These are phyloP conservation scores for Tetrahymena borealis DNA, from an alignment of 73 alveolate species.

Conservation along the genomic window DNA sequence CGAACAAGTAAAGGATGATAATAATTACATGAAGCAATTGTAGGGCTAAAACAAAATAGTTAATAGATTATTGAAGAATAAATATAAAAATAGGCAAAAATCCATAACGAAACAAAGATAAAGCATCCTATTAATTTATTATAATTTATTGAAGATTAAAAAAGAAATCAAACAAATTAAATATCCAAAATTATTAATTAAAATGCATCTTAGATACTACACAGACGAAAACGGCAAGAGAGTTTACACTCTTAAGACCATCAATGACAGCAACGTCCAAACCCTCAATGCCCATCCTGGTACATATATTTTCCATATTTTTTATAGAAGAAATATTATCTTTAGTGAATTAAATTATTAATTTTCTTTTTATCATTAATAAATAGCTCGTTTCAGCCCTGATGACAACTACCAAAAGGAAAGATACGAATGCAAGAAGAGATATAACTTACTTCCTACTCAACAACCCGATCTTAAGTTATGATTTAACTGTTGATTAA, in stretches of 20 bases:
- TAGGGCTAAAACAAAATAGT: not conserved
- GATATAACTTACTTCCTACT: slow-evolving; percentile 64
- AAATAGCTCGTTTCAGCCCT: slow-evolving; percentile 65
- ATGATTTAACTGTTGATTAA: slow-evolving; percentile 14
- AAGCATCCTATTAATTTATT: not conserved
- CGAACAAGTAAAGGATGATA: not conserved
- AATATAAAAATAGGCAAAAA: not conserved
- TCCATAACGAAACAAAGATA: not conserved
- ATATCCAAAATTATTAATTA: slow-evolving; percentile 6
- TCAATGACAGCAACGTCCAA: slow-evolving; percentile 49
- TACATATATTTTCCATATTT: not conserved
- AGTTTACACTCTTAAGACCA: slow-evolving; percentile 71
- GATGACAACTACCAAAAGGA: slow-evolving; percentile 72
- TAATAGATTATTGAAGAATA: not conserved
- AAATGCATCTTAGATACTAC: slow-evolving; percentile 73
- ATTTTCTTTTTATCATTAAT: not conserved
- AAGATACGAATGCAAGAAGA: slow-evolving; percentile 73
- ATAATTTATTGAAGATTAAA: not conserved
- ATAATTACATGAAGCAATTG: not conserved
- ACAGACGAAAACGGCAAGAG: slow-evolving; percentile 57
- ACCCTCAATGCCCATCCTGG: slow-evolving; percentile 79
- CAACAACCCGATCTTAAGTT: slow-evolving; percentile 56
- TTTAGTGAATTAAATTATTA: not conserved
- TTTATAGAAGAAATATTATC: not conserved
- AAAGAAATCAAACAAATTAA: not conserved